phyloP scores from a whole-genome alignment of 805 yeast genomes.

The Lipomyces orientalis region DNA sequence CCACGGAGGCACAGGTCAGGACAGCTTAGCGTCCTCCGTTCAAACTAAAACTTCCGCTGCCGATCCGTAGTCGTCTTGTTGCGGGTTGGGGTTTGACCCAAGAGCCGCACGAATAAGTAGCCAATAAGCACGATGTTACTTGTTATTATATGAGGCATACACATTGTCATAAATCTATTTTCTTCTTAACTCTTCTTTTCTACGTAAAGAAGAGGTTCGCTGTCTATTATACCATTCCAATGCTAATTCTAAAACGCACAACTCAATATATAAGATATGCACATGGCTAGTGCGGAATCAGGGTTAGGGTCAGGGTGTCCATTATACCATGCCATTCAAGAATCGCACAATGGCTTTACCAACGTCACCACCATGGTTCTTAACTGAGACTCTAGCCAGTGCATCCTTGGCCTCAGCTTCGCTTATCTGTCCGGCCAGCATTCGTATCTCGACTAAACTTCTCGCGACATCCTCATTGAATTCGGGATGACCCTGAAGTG shows the following conservation, averaged over 20 bases:
- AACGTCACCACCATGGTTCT: constrained; percentile 52
- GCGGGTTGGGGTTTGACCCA: no score
- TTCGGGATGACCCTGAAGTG: constrained; percentile 93
- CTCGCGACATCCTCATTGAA: constrained; percentile 51
- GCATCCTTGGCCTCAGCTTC: constrained; percentile 28
- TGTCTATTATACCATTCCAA: background rate
- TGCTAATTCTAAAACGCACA: background rate
- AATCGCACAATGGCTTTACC: constrained; percentile 50
- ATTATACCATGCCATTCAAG: constrained; percentile 33
- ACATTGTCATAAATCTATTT: no score
- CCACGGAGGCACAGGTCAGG: no score
- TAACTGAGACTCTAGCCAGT: constrained; percentile 44
- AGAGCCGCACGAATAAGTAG: no score
- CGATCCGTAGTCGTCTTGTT: no score
- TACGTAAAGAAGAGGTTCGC: background rate
- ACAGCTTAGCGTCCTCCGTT: no score
- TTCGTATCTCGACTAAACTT: constrained; percentile 40
- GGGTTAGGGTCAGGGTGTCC: no score
- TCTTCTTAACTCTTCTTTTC: no score
- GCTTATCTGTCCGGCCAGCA: constrained; percentile 12
- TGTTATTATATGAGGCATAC: no score
- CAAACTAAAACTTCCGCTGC: no score
- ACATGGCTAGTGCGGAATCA: background rate
- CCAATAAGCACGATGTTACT: no score
- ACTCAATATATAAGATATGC: background rate